Conservation (phyloP, 352 stramenopile species). For the Pilasporangium apinafurcum region DNA sequence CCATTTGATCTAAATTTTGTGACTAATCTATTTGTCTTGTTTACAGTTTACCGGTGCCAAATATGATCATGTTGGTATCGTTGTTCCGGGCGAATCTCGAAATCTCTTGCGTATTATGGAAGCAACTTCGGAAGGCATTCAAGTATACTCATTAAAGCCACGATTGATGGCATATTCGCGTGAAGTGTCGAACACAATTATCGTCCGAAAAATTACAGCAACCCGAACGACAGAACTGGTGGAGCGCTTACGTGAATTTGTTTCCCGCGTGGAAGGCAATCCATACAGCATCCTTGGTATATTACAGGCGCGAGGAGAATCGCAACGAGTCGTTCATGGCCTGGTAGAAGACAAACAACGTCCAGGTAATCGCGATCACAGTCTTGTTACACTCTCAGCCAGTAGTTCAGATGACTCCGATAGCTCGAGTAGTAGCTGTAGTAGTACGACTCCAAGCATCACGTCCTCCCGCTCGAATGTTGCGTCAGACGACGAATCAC, state of each 20-base stretch:
- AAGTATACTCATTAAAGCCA: slow-evolving; percentile 73
- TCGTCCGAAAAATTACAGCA: slow-evolving; percentile 46
- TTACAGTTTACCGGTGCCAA: slow-evolving; percentile 59
- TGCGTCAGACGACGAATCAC: slow-evolving; percentile 1
- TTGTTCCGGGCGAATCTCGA: slow-evolving; percentile 55
- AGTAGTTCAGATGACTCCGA: slow-evolving; percentile 4
- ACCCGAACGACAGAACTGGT: slow-evolving; percentile 37
- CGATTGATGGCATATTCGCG: slow-evolving; percentile 72
- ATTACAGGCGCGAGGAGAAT: slow-evolving; percentile 45
- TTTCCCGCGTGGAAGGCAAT: slow-evolving; percentile 68
- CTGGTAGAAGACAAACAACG: background rate
- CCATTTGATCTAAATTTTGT: background rate
- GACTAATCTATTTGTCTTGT: background rate
- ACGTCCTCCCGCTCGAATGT: too few species aligned
- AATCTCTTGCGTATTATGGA: slow-evolving; percentile 73
- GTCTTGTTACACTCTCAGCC: too few species aligned
- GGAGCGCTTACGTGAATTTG: slow-evolving; percentile 42
- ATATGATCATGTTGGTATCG: slow-evolving; percentile 80
- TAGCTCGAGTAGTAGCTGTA: background rate
- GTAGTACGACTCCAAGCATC: background rate
- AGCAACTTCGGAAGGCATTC: slow-evolving; percentile 70
- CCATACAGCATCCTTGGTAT: slow-evolving; percentile 82
- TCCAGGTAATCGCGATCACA: slow-evolving; percentile 8
- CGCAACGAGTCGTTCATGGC: slow-evolving; percentile 16
- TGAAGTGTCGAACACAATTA: slow-evolving; percentile 79